Percentiles rank a stretch among this genome's conserved stretches.
phyloP scores from a whole-genome alignment of 1,284 basidiomycete genomes.

The Naganishia sp. region DNA sequence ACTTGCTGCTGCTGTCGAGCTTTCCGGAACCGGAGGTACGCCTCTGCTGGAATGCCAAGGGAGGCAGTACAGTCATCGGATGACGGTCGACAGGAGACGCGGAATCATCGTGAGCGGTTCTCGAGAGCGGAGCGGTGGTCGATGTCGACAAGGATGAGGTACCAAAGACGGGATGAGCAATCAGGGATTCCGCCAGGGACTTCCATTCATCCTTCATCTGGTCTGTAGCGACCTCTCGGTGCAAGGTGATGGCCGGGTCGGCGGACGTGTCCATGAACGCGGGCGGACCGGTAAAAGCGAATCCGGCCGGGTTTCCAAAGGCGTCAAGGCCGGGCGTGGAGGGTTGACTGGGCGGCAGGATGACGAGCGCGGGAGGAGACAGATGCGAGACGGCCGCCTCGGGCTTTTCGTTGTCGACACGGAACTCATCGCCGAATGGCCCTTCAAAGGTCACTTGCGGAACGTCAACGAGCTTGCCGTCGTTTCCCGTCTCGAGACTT shows the following conservation, averaged over 20 bases:
- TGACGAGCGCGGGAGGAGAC: slow-evolving; percentile 39
- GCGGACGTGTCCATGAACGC: slow-evolving; percentile 26
- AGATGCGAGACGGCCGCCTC: slow-evolving; percentile 31
- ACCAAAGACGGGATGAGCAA: slow-evolving; percentile 20
- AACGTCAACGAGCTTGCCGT: slow-evolving; percentile 1
- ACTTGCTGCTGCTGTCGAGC: not conserved
- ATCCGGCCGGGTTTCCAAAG: slow-evolving; percentile 36
- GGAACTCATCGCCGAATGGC: slow-evolving; percentile 20
- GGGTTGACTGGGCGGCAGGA: slow-evolving; percentile 42
- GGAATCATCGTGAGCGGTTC: slow-evolving; percentile 25
- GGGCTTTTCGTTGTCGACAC: slow-evolving; percentile 6
- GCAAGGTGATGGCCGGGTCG: slow-evolving; percentile 4
- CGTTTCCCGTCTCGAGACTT: slow-evolving; percentile 12
- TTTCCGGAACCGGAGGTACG: slow-evolving; percentile 24
- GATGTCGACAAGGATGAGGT: not conserved
- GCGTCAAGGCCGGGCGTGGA: slow-evolving; percentile 38
- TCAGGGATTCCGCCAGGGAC: slow-evolving; percentile 24
- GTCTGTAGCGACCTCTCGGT: slow-evolving; percentile 28
- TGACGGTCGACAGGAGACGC: not conserved
- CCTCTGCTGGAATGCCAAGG: slow-evolving; percentile 25
- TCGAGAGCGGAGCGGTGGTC: not conserved
- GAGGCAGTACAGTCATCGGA: slow-evolving; percentile 27
- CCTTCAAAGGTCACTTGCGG: slow-evolving; percentile 25
- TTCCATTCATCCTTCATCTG: slow-evolving; percentile 35
- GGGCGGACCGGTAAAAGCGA: slow-evolving; percentile 32